A percentile compares a stretch with the other conserved stretches of the same genome.
phyloP scores from a whole-genome alignment of 1,284 basidiomycete species.

The Butyriboletus appendiculatus region DNA sequence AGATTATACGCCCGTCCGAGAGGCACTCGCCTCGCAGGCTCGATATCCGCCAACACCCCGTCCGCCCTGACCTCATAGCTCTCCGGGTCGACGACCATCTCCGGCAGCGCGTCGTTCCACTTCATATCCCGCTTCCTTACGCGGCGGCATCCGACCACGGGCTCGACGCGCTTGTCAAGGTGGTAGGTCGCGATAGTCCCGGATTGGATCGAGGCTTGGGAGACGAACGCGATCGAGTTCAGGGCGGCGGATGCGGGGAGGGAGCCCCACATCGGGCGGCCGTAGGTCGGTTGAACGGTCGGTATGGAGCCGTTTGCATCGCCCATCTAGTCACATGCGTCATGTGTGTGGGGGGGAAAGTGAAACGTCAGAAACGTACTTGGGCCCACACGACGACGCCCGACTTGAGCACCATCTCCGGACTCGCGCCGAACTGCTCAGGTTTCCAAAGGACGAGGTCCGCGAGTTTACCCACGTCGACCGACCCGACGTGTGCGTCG shows the following conservation, averaged over 20 bases:
- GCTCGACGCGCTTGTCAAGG: conserved; percentile 72
- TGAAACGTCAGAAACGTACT: conserved; percentile 42
- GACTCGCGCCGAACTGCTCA: conserved; percentile 88
- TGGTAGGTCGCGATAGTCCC: conserved; percentile 71
- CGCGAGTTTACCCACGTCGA: conserved; percentile 83
- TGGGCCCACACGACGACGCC: conserved; percentile 92
- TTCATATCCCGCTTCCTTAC: conserved; percentile 93
- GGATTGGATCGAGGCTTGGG: conserved; percentile 66
- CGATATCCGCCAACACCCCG: conserved; percentile 74
- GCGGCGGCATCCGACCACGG: conserved; percentile 77
- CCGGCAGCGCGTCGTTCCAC: conserved; percentile 82
- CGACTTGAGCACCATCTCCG: conserved; percentile 93
- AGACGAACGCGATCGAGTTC: conserved; percentile 87
- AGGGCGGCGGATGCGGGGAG: conserved; percentile 73
- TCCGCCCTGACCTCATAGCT: conserved; percentile 87
- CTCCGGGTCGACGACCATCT: conserved; percentile 91
- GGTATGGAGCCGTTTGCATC: conserved; percentile 95
- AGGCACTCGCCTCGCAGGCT: conserved; percentile 72
- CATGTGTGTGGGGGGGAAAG: neutral
- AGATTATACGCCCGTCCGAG: conserved; percentile 74
- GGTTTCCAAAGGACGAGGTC: conserved; percentile 97
- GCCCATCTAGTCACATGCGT: conserved; percentile 63
- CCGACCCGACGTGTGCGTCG: conserved; percentile 83
- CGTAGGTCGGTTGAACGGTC: conserved; percentile 86
- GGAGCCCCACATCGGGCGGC: conserved; percentile 89